Evolutionary conservation across 805 yeast species (phyloP), one percentile per base, ranked within the genome.

Genomic region (Candida andamanensis): DNA sequence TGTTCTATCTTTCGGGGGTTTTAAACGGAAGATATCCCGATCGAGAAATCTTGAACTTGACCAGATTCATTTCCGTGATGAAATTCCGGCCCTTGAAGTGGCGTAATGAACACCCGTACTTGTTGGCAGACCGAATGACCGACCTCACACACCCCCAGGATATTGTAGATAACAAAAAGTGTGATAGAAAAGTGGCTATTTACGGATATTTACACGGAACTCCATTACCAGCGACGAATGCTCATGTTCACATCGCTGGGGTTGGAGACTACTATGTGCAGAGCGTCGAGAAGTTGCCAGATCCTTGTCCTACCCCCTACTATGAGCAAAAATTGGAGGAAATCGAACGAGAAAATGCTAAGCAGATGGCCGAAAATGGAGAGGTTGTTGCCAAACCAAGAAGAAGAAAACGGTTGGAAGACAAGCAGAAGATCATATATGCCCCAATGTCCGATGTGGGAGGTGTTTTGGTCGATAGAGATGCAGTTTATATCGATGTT

Each of bases 401-500:
- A 2, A 78, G 96, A 56, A 74, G 97, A 50, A 85, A 86, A 54
- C 75, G 97, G 52, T 74, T 92, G 33, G 97, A 92, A 44, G 98
- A 92, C 51, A 85, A 81, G 47, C 95, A 86, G 54, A 92, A 89
- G 56, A 76, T 86, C 44, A 86, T 92, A 2, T 92, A 94, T 57
- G 99, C 98, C 0, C 99, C 99, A 30, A 92, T 92, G 99, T 85
- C 97, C 28, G 97, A 92, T 58, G 96, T 92, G n/a, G 97, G 97
- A 36, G 99, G 99, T 56, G 95, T 92, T 22, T 67, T 92, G 44
- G 86, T 92, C 40, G 99, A 92, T 62, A 89, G 83, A 53, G 99
- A 92, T 64, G 96, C 98, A 6, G 98, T 92, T 2, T 92, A 89
- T 49, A 85, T 92, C 39, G 97, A 84, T 47, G 77, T 84, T 6